A percentile compares a stretch with the other conserved stretches of the same genome.
These are phyloP conservation scores for Penicillium odoratum DNA, from an alignment of 495 filamentous ascomycete species.

Conservation along the genomic window DNA sequence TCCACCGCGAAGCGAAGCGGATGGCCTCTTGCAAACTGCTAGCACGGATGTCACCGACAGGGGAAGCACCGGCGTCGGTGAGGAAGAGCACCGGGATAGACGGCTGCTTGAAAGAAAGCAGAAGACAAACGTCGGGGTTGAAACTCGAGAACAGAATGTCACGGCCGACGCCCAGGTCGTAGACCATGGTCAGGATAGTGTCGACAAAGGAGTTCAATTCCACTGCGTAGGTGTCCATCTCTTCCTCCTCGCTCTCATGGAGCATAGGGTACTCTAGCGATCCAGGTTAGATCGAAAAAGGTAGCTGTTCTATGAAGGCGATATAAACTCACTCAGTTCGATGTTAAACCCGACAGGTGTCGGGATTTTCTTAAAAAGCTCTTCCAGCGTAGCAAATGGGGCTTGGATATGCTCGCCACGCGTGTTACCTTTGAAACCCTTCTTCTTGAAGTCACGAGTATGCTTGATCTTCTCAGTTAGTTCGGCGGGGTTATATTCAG, in stretches of 20 bases:
- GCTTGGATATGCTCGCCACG: conserved; percentile 92
- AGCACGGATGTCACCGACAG: conserved; percentile 86
- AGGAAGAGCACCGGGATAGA: conserved; percentile 94
- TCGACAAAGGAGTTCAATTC: conserved; percentile 98
- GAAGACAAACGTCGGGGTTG: conserved; percentile 92
- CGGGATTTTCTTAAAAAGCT: conserved; percentile 84
- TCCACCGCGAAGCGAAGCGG: conserved; percentile 91
- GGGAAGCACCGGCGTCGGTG: conserved; percentile 75
- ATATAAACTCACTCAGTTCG: conserved; percentile 71
- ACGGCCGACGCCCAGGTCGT: conserved; percentile 67
- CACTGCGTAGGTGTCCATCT: conserved; percentile 96
- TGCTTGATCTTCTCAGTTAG: conserved; percentile 94
- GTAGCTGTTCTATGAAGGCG: conserved; percentile 23
- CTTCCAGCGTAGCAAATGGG: conserved; percentile 91
- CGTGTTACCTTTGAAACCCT: conserved; percentile 94
- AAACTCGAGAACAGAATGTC: conserved; percentile 96
- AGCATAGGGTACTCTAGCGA: conserved; percentile 89
- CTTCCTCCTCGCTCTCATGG: conserved; percentile 86
- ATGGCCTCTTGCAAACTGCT: conserved; percentile 93
- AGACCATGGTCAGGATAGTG: conserved; percentile 84
- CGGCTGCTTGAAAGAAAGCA: conserved; percentile 93
- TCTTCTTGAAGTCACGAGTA: conserved; percentile 88
- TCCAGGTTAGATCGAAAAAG: conserved; percentile 32
- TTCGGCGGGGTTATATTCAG: conserved; percentile 54
- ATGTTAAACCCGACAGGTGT: conserved; percentile 91